Percentiles rank a stretch among this genome's conserved stretches.
phyloP scores from a whole-genome alignment of 1,284 basidiomycete genomes.

The Ceratobasidium sp. region DNA sequence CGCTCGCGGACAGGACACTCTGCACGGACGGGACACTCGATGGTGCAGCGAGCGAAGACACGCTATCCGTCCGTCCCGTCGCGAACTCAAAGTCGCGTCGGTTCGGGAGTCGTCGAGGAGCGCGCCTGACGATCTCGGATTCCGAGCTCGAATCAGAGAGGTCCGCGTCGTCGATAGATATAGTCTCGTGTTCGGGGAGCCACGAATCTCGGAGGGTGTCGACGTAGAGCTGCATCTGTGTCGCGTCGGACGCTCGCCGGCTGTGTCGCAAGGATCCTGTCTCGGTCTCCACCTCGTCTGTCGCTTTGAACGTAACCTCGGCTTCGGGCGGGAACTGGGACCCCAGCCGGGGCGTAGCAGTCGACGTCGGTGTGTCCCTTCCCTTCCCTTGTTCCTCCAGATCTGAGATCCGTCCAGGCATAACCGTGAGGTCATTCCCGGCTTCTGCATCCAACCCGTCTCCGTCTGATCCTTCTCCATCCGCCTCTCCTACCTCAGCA shows the following conservation, averaged over 20 bases:
- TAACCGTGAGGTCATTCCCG: slow-evolving; percentile 20
- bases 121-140: slow-evolving; percentile 46
- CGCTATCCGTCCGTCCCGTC: slow-evolving; percentile 69
- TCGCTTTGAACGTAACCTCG: not conserved
- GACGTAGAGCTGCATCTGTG: slow-evolving; percentile 35
- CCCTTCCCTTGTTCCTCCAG: slow-evolving; percentile 26
- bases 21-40: slow-evolving; percentile 61
- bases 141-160: slow-evolving; percentile 46
- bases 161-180: slow-evolving; percentile 48
- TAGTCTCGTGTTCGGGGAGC: slow-evolving; percentile 44
- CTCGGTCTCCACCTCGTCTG: slow-evolving; percentile 2
- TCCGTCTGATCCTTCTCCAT: slow-evolving; percentile 21
- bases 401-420: slow-evolving; percentile 15
- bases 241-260: slow-evolving; percentile 30
- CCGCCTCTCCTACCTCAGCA: not conserved
- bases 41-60: slow-evolving; percentile 73
- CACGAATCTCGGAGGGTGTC: slow-evolving; percentile 30
- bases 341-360: slow-evolving; percentile 3
- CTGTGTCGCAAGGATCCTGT: slow-evolving; percentile 24
- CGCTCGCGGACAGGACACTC: slow-evolving; percentile 54
- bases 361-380: slow-evolving; percentile 25
- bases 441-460: not conserved
- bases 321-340: slow-evolving; percentile 9
- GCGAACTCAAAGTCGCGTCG: slow-evolving; percentile 82
- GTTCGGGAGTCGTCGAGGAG: slow-evolving; percentile 68